A percentile compares a stretch with the other conserved stretches of the same genome.
Conservation (phyloP, 2,329 filamentous ascomycete species). For the Amesomyces nigricolor region DNA sequence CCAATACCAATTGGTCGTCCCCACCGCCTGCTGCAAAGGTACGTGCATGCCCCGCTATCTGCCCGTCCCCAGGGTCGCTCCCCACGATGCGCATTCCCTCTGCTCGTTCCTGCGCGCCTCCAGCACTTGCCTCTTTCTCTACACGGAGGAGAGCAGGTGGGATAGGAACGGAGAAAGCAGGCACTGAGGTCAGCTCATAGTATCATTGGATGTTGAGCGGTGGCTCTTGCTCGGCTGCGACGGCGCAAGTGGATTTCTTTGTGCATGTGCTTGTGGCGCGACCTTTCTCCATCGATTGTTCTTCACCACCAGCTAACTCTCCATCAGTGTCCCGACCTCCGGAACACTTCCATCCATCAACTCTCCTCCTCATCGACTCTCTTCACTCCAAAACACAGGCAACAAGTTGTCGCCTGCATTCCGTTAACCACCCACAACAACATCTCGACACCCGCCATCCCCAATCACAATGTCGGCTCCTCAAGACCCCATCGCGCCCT, state of each 20-base stretch:
- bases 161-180: not conserved
- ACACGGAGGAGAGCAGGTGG: not conserved
- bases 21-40: conserved; percentile 25
- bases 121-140: conserved; percentile 16
- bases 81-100: conserved; percentile 22
- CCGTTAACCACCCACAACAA: not conserved
- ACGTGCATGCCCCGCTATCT: conserved; percentile 24
- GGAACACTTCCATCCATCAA: not conserved
- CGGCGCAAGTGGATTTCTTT: not conserved
- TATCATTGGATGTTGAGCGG: not conserved
- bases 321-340: not conserved
- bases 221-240: not conserved
- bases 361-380: not conserved
- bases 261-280: not conserved
- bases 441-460: not conserved
- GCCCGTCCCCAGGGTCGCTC: conserved; percentile 15
- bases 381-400: not conserved
- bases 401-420: not conserved
- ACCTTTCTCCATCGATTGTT: not conserved
- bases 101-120: conserved; percentile 7
- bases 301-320: not conserved
- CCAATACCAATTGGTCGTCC: conserved; percentile 22
- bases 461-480: conserved; percentile 50
- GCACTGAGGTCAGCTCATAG: not conserved
- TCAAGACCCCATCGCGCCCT: conserved; percentile 53